Percentiles rank a stretch among this genome's conserved stretches.
Conservation (phyloP, 2,329 filamentous ascomycete species). For the Tolypocladium nubicola region DNA sequence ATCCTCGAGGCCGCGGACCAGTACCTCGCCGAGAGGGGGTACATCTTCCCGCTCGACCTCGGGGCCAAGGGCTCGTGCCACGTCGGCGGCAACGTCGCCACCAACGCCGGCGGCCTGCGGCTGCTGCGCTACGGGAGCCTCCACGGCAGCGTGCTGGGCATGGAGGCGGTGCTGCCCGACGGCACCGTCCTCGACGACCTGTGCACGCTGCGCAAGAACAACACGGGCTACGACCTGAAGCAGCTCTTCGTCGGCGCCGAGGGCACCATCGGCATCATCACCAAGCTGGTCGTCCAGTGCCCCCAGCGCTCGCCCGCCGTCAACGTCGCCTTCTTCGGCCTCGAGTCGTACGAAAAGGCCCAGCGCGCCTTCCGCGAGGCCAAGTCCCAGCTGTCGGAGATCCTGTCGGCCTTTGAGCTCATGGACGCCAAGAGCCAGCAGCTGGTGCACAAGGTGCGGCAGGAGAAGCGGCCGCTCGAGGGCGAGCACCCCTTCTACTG, state of each 20-base stretch:
- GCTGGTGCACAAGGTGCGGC: constrained; percentile 65
- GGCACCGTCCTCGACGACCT: constrained; percentile 88
- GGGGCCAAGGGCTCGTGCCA: constrained; percentile 96
- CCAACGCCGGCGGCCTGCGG: constrained; percentile 86
- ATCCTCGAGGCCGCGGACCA: constrained; percentile 85
- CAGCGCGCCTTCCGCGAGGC: constrained; percentile 80
- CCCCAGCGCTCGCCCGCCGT: constrained; percentile 78
- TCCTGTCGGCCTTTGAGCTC: constrained; percentile 92
- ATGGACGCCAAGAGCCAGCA: constrained; percentile 84
- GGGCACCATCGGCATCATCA: constrained; percentile 91
- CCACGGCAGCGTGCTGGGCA: constrained; percentile 82
- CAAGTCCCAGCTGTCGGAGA: constrained; percentile 84
- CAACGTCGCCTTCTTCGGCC: constrained; percentile 89
- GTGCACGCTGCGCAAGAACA: constrained; percentile 86
- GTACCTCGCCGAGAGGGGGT: constrained; percentile 68
- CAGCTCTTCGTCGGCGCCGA: constrained; percentile 94
- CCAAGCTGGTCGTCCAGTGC: constrained; percentile 78
- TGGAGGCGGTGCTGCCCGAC: constrained; percentile 89
- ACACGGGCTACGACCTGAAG: constrained; percentile 96
- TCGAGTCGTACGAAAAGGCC: constrained; percentile 83
- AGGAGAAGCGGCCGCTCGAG: constrained; percentile 70
- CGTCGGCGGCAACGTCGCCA: constrained; percentile 89
- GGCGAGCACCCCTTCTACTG: constrained; percentile 89
- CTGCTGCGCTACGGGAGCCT: constrained; percentile 87
- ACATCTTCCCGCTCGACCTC: constrained; percentile 95